phyloP scores from a whole-genome alignment of 177 flowering plant species.

The Telopea speciosissima region DNA sequence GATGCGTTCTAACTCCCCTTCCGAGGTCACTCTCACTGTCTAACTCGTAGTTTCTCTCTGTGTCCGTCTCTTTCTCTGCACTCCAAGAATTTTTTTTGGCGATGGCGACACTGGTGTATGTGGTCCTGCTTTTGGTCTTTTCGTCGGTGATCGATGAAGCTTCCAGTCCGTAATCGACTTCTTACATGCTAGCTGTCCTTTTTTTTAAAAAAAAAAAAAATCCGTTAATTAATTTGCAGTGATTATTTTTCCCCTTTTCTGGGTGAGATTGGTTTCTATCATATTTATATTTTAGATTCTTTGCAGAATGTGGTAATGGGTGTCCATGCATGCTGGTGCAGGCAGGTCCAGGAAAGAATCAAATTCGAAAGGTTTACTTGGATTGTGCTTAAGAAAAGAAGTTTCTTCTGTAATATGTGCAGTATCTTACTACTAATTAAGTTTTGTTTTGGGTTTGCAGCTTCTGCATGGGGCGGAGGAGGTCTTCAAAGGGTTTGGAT shows the following conservation, averaged over 20 bases:
- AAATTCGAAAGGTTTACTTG: conserved; percentile 25
- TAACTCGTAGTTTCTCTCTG: no score
- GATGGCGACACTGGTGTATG: not conserved
- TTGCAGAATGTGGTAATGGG: conserved; percentile 3
- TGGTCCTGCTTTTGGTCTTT: not conserved
- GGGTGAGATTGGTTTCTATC: not conserved
- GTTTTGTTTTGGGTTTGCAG: conserved; percentile 1
- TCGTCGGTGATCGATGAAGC: not conserved
- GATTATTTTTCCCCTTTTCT: not conserved
- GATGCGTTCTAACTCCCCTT: no score
- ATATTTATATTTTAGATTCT: not conserved
- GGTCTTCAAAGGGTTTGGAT: not conserved
- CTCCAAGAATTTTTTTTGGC: not conserved
- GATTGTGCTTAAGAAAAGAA: no score
- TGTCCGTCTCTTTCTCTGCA: not conserved
- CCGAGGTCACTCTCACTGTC: no score
- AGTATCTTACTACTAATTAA: no score
- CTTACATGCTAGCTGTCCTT: no score
- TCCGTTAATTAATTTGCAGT: no score
- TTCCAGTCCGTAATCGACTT: not conserved
- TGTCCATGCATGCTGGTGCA: conserved; percentile 3
- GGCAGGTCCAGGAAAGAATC: conserved; percentile 5
- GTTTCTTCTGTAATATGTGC: no score
- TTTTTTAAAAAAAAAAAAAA: no score
- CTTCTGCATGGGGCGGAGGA: conserved; percentile 7